Evolutionary conservation across 352 stramenopile species (phyloP).

Genomic region (Phytophthora pseudosyringae): DNA sequence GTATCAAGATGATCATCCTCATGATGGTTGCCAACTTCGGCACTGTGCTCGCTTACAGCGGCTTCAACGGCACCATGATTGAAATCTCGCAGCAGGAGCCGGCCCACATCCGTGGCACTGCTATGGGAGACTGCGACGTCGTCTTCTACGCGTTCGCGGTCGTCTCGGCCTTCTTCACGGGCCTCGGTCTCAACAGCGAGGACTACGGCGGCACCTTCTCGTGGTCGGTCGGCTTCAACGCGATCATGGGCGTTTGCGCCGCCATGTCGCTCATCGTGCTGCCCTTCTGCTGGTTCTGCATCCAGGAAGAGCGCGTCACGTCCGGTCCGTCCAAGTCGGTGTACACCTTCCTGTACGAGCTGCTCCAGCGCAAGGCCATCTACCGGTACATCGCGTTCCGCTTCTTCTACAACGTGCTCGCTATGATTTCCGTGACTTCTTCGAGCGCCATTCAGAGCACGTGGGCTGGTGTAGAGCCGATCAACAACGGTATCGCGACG

Average conservation of each 20-base stretch:
- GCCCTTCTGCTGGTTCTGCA: conserved; percentile 55
- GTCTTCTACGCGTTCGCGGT: conserved; percentile 47
- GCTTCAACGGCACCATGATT: conserved; percentile 69
- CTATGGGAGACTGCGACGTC: conserved; percentile 44
- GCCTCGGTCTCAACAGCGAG: conserved; percentile 51
- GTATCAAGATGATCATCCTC: conserved; percentile 63
- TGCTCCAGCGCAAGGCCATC: conserved; percentile 48
- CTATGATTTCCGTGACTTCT: conserved; percentile 58
- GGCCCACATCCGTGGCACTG: conserved; percentile 41
- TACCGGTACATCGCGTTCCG: conserved; percentile 65
- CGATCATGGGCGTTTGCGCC: conserved; percentile 52
- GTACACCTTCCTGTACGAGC: conserved; percentile 48
- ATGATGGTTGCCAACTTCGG: conserved; percentile 81
- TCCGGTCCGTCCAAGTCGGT: conserved; percentile 42
- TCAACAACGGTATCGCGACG: conserved; percentile 64
- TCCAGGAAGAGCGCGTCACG: conserved; percentile 45
- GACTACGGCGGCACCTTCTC: conserved; percentile 65
- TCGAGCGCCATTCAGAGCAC: conserved; percentile 55
- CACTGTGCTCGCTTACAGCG: conserved; percentile 78
- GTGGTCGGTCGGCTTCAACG: conserved; percentile 66
- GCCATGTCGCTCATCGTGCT: conserved; percentile 46
- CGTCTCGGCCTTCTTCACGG: conserved; percentile 52
- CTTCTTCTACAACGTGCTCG: conserved; percentile 60
- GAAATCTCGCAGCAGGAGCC: conserved; percentile 68
- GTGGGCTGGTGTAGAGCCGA: conserved; percentile 65